Evolutionary conservation across 2,329 filamentous ascomycete species (phyloP).

Genomic region (Botryosphaeria dothidea): DNA sequence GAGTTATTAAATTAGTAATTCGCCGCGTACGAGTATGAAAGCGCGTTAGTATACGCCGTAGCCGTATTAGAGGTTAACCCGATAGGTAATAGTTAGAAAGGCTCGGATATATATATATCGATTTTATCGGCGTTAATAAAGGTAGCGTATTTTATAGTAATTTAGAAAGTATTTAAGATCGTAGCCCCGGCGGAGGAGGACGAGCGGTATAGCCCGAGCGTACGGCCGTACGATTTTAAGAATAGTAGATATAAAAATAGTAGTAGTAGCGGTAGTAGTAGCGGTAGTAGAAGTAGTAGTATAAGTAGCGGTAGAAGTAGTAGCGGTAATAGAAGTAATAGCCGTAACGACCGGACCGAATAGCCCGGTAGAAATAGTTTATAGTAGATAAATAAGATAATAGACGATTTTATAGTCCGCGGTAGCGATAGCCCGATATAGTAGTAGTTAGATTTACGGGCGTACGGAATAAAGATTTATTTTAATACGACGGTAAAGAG

Average conservation of each 20-base stretch:
- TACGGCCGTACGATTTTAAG: neutral
- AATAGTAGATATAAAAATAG: neutral
- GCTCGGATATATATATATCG: slow-evolving; percentile 21
- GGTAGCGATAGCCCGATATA: slow-evolving; percentile 22
- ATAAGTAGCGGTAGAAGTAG: neutral
- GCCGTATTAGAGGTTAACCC: slow-evolving; percentile 25
- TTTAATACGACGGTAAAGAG: slow-evolving; percentile 22
- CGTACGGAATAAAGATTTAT: slow-evolving; percentile 23
- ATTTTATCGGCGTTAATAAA: slow-evolving; percentile 21
- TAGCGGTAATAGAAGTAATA: neutral
- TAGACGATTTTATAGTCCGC: slow-evolving; percentile 23
- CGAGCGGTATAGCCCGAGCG: neutral
- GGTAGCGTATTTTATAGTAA: slow-evolving; percentile 24
- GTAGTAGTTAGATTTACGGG: slow-evolving; percentile 24
- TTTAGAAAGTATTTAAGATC: slow-evolving; percentile 25
- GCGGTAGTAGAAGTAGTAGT: neutral
- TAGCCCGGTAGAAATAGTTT: neutral
- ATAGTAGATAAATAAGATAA: too few species aligned
- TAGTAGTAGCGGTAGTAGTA: slow-evolving; percentile 20
- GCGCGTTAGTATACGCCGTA: slow-evolving; percentile 24
- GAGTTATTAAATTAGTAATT: slow-evolving; percentile 6
- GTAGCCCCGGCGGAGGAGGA: neutral
- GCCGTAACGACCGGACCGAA: neutral
- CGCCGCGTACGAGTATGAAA: slow-evolving; percentile 23
- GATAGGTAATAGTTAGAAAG: slow-evolving; percentile 21